These are phyloP conservation scores for Globisporangium parvum DNA, from an alignment of 352 stramenopile genomes.

Conservation along the genomic window DNA sequence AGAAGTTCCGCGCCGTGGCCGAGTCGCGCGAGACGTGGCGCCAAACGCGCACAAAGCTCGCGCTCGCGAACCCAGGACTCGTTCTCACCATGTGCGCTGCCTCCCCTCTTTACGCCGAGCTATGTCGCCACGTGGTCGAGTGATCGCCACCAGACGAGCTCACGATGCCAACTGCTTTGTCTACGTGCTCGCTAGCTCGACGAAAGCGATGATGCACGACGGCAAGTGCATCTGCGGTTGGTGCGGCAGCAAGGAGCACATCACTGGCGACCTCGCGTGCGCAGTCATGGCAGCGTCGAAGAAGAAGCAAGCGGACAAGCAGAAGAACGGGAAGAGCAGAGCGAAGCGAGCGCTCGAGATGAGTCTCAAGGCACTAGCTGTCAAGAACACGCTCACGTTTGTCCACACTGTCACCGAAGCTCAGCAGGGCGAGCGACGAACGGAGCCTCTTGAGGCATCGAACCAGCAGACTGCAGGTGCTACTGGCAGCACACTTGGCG, in stretches of 20 bases:
- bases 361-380: conserved; percentile 24
- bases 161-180: too few relatives aligned
- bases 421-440: conserved; percentile 10
- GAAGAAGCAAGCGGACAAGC: conserved; percentile 51
- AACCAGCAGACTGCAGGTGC: not conserved
- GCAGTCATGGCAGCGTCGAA: conserved; percentile 36
- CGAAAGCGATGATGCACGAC: conserved; percentile 81
- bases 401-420: conserved; percentile 22
- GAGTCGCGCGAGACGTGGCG: conserved; percentile 71
- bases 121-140: not conserved
- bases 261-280: conserved; percentile 50
- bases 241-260: conserved; percentile 71
- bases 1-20: conserved; percentile 50
- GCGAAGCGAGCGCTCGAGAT: conserved; percentile 21
- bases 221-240: conserved; percentile 76
- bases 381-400: conserved; percentile 48
- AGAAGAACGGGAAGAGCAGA: conserved; percentile 32
- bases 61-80: conserved; percentile 57
- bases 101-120: conserved; percentile 1
- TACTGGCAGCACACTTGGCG: too few relatives aligned
- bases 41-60: conserved; percentile 67
- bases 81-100: conserved; percentile 55
- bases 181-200: conserved; percentile 31
- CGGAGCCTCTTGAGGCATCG: not conserved
- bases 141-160: not conserved